Evolutionary conservation across 331 rosid genomes (phyloP).

Genomic region (Malus hybrid): DNA sequence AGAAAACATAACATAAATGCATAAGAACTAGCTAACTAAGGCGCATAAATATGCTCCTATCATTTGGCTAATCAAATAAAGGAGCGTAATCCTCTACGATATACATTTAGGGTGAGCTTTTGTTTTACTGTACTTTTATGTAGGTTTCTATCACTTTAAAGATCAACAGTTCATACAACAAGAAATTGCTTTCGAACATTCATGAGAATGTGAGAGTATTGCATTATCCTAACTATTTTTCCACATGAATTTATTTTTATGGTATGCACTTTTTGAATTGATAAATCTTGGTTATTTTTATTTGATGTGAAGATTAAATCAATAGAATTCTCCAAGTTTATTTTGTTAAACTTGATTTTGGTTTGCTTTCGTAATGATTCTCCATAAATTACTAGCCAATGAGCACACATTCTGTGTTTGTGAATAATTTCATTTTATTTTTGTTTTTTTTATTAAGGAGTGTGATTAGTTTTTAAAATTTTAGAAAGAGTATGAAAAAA

Average conservation of each 20-base stretch:
- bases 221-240: constrained; percentile 33
- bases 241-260: constrained; percentile 31
- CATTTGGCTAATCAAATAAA: constrained; percentile 27
- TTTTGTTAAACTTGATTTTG: background rate
- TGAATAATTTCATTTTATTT: too few relatives aligned
- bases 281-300: background rate
- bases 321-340: background rate
- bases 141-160: constrained; percentile 43
- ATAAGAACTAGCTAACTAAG: too few relatives aligned
- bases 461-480: too few relatives aligned
- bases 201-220: constrained; percentile 36
- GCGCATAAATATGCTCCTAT: too few relatives aligned
- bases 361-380: background rate
- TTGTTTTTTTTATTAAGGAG: too few relatives aligned
- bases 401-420: too few relatives aligned
- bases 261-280: constrained; percentile 14
- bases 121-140: background rate
- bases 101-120: constrained; percentile 26
- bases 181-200: constrained; percentile 29
- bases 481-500: too few relatives aligned
- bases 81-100: constrained; percentile 30
- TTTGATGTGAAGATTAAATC: background rate
- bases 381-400: background rate
- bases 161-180: constrained; percentile 33
- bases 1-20: too few relatives aligned